Conservation (phyloP, 2,329 filamentous ascomycete species). For the Corniculantispora saksenae region DNA sequence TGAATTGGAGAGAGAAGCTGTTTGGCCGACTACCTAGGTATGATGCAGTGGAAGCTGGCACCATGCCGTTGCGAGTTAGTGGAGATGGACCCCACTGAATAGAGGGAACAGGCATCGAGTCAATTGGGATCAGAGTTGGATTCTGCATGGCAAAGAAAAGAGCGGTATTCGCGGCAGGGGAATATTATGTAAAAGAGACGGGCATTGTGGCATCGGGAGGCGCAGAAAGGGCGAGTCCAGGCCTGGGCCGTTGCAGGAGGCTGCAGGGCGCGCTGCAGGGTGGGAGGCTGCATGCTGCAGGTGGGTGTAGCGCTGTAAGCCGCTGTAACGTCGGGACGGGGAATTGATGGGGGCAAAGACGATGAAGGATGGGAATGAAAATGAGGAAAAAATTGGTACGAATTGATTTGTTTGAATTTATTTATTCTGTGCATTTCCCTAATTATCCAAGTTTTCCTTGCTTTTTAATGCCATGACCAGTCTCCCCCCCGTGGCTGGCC, state of each 20-base stretch:
- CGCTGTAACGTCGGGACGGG: not conserved
- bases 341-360: not conserved
- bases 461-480: no score
- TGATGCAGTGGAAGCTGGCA: not conserved
- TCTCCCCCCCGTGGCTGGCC: no score
- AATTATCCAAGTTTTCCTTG: no score
- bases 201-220: not conserved
- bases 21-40: no score
- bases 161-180: not conserved
- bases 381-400: no score
- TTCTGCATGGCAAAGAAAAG: not conserved
- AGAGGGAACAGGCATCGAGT: not conserved
- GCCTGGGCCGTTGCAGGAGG: not conserved
- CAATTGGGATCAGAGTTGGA: not conserved
- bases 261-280: not conserved
- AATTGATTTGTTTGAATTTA: no score
- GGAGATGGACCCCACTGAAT: constrained; percentile 2
- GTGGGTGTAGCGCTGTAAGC: not conserved
- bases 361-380: no score
- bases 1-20: not conserved
- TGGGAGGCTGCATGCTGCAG: no score
- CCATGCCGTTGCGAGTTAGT: not conserved
- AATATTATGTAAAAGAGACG: not conserved
- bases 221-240: not conserved
- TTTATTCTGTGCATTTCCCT: no score